Base-by-base conservation (phyloP, 2,329 filamentous ascomycete species). In the Penicillium brevicompactum region DNA sequence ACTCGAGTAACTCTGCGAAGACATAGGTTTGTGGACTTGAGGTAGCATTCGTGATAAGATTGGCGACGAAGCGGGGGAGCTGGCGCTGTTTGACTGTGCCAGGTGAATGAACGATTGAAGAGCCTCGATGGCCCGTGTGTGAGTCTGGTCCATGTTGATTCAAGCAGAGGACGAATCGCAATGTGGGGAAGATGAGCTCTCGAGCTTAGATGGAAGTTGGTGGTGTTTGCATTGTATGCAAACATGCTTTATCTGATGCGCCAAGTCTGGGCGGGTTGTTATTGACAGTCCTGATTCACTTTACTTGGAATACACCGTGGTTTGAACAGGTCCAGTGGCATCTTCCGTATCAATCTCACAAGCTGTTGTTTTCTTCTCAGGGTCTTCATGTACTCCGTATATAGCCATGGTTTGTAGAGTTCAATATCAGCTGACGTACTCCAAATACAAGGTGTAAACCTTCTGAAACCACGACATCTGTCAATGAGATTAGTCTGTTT, bases 1-100 rank as follows among this genome's bases (percentile, higher is more conserved):
- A 86, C 66, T 89, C 83, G 37, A 99, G 86, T n/a, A 99, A 87
- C 77, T 97, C 93, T 63, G 90, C 86, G 78, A 99, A 99, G 76
- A 97, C 84, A 74, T 88, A 99, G 62, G 92, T 96, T 74, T 92
- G 90, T 27, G 90, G 86, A 53, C 87, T 87, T n/a, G 91, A 92
- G 48, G 92, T 97, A 58, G 92, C 94, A 76, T 92, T 90, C 43
- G 83, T 86, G 71, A 97, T 84, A 51, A 97, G 85, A 71, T 96
- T 92, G 68, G 90, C 88, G 41, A 92, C 89, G 55, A 92, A 91
- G 65, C 90, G 88, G 40, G 91, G 10, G 92, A 91, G 6, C 86
- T 68, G 16, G 71, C 69, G 46, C 72, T 90, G 59, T 91, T 91
- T 10, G 91, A 90, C 72, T 92, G 94, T 68, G 89, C 89, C 61